Percentiles rank a stretch among this genome's conserved stretches.
These are phyloP conservation scores for Cladophialophora carrionii DNA, from an alignment of 2,329 filamentous ascomycete genomes.

Conservation along the genomic window DNA sequence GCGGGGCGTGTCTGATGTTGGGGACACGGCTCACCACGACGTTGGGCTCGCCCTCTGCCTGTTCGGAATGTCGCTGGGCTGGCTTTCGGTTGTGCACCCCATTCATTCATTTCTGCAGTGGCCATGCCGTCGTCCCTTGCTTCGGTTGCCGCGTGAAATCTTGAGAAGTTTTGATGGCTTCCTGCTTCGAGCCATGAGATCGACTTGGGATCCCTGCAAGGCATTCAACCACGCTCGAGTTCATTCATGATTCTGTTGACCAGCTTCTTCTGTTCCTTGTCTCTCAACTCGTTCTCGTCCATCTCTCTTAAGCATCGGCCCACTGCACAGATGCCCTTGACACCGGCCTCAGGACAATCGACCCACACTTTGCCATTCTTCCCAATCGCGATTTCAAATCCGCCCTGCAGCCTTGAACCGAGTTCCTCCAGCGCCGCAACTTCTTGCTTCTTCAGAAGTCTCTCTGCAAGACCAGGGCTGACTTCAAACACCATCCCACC, in stretches of 20 bases:
- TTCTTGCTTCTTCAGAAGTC: slow-evolving; percentile 68
- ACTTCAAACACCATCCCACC: slow-evolving; percentile 86
- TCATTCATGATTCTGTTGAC: slow-evolving; percentile 50
- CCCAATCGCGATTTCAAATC: slow-evolving; percentile 92
- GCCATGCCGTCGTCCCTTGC: background rate
- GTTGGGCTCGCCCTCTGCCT: background rate
- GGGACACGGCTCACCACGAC: background rate
- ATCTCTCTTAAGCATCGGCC: slow-evolving; percentile 72
- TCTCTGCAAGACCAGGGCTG: slow-evolving; percentile 77
- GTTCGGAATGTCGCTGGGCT: background rate
- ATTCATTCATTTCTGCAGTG: background rate
- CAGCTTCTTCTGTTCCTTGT: slow-evolving; percentile 52
- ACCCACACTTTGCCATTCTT: slow-evolving; percentile 94
- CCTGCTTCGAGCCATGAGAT: background rate
- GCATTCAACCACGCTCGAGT: slow-evolving; percentile 40
- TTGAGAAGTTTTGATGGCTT: background rate
- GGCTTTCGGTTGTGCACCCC: background rate
- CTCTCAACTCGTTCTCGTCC: slow-evolving; percentile 62
- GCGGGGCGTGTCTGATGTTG: background rate
- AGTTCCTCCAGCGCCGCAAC: slow-evolving; percentile 79
- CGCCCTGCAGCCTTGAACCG: slow-evolving; percentile 68
- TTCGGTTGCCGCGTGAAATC: background rate
- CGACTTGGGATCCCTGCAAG: background rate
- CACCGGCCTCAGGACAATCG: slow-evolving; percentile 67
- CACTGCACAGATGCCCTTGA: slow-evolving; percentile 74